phyloP scores from a whole-genome alignment of 1,284 basidiomycete species.

The Cutaneotrichosporon sp. region DNA sequence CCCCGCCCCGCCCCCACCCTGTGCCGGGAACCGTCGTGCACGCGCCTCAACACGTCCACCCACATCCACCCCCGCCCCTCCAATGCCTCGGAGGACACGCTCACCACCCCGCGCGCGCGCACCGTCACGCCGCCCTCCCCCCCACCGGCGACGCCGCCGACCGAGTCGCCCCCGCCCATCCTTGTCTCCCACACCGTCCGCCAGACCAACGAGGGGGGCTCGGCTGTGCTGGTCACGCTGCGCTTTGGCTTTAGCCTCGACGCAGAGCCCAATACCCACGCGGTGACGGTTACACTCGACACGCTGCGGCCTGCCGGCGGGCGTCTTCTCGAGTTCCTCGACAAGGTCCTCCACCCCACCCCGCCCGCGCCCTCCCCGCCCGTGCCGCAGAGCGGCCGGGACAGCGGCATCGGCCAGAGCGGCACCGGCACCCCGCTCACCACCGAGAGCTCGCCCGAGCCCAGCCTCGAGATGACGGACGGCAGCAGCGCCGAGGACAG shows the following conservation, averaged over 20 bases:
- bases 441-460: slow-evolving; percentile 4
- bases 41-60: background rate
- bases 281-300: slow-evolving; percentile 32
- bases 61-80: background rate
- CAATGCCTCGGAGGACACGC: background rate
- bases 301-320: slow-evolving; percentile 28
- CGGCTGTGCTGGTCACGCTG: slow-evolving; percentile 27
- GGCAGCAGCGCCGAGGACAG: slow-evolving; percentile 35
- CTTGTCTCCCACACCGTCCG: slow-evolving; percentile 16
- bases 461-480: slow-evolving; percentile 32
- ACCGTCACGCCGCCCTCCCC: background rate
- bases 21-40: slow-evolving; percentile 3
- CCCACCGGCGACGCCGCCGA: background rate
- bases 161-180: slow-evolving; percentile 8
- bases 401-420: slow-evolving; percentile 4
- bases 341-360: slow-evolving; percentile 16
- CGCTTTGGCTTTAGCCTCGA: slow-evolving; percentile 36
- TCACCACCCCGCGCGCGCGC: background rate
- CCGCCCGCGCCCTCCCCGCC: background rate
- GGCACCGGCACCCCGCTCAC: background rate
- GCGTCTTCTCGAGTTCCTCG: slow-evolving; percentile 26
- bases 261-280: slow-evolving; percentile 29
- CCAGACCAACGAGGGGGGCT: slow-evolving; percentile 2
- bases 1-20: background rate
- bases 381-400: background rate